phyloP scores from a whole-genome alignment of 2,329 filamentous ascomycete species.

The Apiospora phragmitis region DNA sequence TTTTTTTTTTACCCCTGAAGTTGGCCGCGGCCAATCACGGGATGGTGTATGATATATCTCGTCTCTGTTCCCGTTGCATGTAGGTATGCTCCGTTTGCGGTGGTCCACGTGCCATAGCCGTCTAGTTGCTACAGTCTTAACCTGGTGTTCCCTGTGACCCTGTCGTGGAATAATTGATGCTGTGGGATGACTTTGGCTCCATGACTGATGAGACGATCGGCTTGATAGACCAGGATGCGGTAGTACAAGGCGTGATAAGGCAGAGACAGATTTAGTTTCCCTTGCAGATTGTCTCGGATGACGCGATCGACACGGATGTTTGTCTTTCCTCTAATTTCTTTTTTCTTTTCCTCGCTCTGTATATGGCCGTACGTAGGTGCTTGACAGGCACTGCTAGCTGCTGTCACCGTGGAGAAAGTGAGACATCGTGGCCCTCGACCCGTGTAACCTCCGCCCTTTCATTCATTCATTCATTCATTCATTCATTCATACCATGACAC shows the following conservation, averaged over 20 bases:
- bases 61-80: neutral
- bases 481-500: neutral
- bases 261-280: constrained; percentile 3
- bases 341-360: neutral
- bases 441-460: neutral
- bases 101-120: neutral
- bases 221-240: neutral
- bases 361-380: neutral
- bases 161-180: neutral
- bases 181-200: neutral
- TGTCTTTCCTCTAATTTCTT: neutral
- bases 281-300: neutral
- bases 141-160: neutral
- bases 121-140: neutral
- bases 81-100: neutral
- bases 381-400: neutral
- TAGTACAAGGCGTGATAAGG: constrained; percentile 2
- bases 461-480: neutral
- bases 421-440: neutral
- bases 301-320: neutral
- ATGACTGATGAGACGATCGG: neutral
- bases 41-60: neutral
- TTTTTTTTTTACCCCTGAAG: neutral
- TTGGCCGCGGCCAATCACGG: neutral
- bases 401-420: neutral